phyloP scores from a whole-genome alignment of 345 rosid species.

The Dovyalis caffra region DNA sequence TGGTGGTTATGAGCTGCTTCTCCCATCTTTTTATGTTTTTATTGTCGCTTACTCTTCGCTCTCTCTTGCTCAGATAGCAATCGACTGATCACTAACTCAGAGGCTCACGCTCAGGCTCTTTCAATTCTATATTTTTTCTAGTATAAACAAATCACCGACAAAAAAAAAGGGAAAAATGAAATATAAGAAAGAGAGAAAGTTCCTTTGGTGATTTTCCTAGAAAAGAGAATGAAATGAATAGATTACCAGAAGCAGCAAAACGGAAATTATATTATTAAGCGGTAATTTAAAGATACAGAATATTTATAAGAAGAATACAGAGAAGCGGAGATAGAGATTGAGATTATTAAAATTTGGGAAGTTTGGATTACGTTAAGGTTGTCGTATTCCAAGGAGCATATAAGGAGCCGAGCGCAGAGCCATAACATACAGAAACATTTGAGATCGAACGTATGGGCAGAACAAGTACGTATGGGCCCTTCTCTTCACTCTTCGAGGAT shows the following conservation, averaged over 20 bases:
- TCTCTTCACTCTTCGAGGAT: background rate
- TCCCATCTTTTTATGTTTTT: slow-evolving; percentile 15
- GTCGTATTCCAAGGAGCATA: slow-evolving; percentile 18
- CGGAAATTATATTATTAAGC: background rate
- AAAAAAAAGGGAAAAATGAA: background rate
- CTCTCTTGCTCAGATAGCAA: background rate
- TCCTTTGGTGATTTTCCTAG: background rate
- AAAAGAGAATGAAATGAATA: background rate
- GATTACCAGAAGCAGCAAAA: background rate
- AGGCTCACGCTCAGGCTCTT: background rate
- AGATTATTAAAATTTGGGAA: background rate
- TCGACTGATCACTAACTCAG: background rate
- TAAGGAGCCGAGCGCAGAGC: background rate
- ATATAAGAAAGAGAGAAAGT: slow-evolving; percentile 20
- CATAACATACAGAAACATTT: background rate
- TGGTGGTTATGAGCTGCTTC: slow-evolving; percentile 22
- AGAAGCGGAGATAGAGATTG: background rate
- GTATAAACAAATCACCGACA: slow-evolving; percentile 11
- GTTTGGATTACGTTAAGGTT: slow-evolving; percentile 26
- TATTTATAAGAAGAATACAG: too few relatives aligned
- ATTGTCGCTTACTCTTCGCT: background rate
- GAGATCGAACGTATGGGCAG: slow-evolving; percentile 10
- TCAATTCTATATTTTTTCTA: background rate
- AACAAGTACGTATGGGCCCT: slow-evolving; percentile 5
- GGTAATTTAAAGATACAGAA: background rate